phyloP scores from a whole-genome alignment of 169 alveolate genomes.

The Nephromyces sp. region DNA sequence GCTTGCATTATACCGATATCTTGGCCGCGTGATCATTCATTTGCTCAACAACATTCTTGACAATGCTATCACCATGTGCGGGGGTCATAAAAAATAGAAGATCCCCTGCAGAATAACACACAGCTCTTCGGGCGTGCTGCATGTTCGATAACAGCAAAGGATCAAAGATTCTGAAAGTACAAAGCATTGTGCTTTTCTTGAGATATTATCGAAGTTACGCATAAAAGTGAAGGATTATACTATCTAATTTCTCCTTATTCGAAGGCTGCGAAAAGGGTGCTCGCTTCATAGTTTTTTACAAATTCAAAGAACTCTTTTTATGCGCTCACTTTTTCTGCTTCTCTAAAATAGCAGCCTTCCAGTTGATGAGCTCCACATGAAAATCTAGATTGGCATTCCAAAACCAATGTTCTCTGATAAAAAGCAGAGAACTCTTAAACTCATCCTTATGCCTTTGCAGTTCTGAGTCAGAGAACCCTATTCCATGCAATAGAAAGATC shows the following conservation, averaged over 20 bases:
- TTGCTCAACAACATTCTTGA: slow-evolving; percentile 42
- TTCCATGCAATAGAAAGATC: background rate
- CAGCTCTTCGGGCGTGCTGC: too few species aligned
- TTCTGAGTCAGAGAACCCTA: background rate
- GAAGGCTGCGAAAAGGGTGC: background rate
- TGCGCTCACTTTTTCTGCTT: background rate
- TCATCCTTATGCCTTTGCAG: background rate
- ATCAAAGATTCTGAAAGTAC: background rate
- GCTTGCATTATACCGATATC: background rate
- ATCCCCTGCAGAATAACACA: slow-evolving; percentile 43
- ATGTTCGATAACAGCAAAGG: background rate
- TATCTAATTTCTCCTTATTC: background rate
- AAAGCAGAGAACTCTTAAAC: too few species aligned
- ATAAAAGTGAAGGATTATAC: too few species aligned
- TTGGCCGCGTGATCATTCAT: slow-evolving; percentile 25
- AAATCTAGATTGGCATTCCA: background rate
- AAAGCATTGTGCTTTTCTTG: background rate
- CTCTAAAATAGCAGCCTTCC: background rate
- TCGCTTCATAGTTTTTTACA: background rate
- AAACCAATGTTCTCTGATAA: background rate
- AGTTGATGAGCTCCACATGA: background rate
- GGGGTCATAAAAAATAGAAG: slow-evolving; percentile 45
- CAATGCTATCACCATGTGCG: slow-evolving; percentile 39
- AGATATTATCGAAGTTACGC: too few species aligned
- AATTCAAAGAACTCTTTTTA: background rate